Conservation (phyloP, 345 rosid genomes). For the Boechera divaricarpa region DNA sequence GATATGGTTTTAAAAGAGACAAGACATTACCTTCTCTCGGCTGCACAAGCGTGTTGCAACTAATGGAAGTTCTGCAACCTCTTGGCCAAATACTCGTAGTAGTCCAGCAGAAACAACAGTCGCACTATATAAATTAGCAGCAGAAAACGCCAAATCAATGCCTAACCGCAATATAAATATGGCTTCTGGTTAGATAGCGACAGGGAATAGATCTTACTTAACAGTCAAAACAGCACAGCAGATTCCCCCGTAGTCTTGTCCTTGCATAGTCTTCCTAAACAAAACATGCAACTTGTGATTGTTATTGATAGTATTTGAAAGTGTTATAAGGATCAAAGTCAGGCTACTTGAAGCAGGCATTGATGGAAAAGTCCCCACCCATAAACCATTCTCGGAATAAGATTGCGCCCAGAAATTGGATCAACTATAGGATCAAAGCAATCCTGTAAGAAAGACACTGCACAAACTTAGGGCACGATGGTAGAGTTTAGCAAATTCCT, state of each 20-base stretch:
- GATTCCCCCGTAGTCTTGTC: conserved; percentile 91
- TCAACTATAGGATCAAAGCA: conserved; percentile 90
- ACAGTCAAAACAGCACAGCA: conserved; percentile 83
- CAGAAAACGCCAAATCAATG: conserved; percentile 30
- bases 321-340: conserved; percentile 9
- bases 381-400: conserved; percentile 89
- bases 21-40: conserved; percentile 70
- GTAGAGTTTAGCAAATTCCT: conserved; percentile 11
- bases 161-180: conserved; percentile 6
- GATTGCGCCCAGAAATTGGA: conserved; percentile 72
- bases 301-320: conserved; percentile 8
- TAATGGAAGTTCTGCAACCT: conserved; percentile 92
- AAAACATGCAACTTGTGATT: not conserved
- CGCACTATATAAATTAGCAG: conserved; percentile 54
- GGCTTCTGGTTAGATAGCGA: not conserved
- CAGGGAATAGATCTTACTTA: conserved; percentile 60
- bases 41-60: conserved; percentile 78
- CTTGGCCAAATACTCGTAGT: conserved; percentile 80
- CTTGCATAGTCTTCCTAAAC: conserved; percentile 70
- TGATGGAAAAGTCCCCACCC: conserved; percentile 64
- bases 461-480: conserved; percentile 12
- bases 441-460: conserved; percentile 57
- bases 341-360: conserved; percentile 16
- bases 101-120: conserved; percentile 84
- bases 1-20: not conserved